Evolutionary conservation across 768 basidiomycete species (phyloP), one percentile per base, ranked within the genome.

Genomic region (Leccinellum albellum): DNA sequence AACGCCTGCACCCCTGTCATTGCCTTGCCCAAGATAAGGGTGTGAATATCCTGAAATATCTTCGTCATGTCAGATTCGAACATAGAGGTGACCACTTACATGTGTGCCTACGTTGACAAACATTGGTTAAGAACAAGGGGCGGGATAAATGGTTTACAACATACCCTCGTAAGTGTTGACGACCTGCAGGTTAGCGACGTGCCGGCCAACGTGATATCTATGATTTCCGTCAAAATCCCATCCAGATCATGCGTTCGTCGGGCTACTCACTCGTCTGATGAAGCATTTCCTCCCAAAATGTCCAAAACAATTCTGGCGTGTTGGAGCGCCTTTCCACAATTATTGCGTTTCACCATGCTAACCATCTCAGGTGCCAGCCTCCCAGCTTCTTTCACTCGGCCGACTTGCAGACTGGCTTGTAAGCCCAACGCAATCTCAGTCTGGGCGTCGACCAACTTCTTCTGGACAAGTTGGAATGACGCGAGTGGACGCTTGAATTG

Each of bases 381-480:
- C 54, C 87, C 82, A 58, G 75, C 67, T 54, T 98, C 95, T 76
- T 97, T 97, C 60, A 98, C 76, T 29, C 94, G 79, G 2, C 95
- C 95, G 3, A 89, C 88, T 68, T 90, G 90, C 29, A 89, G 71
- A 61, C 85, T 87, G 6, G 88, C 87, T 44, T 84, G 79, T 24
- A 92, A 75, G 6, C 94, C 92, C 13, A 95, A 77, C 1, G 88
- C 83, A 9, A 86, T 82, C 66, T 97, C 93, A 2, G 87, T 91
- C 61, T 94, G 88, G 13, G 96, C 94, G 62, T 98, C 94, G 3
- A 89, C 94, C 15, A 98, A 81, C 74, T 98, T 98, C 83, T 96
- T 96, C 72, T 98, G 95, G 17, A 98, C 81, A n/a, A 98, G 86
- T 73, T 98, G 96, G 84, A 96, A 98, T 6, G 89, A 89, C 2